Evolutionary conservation across 176 grass and related monocot genomes (phyloP).

Genomic region (bread wheat (Triticum aestivum)): IWGSC_CS_RefSeq_v2.1 NC_057801.1:146766596-146767095

Average conservation of each 20-base stretch:
- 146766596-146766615: too few species aligned
- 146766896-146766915: not conserved
- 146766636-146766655: too few species aligned
- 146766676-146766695: too few species aligned
- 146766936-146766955: slow-evolving; percentile 20
- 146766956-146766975: not conserved
- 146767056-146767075: not conserved
- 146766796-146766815: not conserved
- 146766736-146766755: not conserved
- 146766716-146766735: not conserved
- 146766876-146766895: not conserved
- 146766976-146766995: too few species aligned
- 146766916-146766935: not conserved
- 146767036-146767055: too few species aligned
- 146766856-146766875: not conserved
- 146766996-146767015: slow-evolving; percentile 27
- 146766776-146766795: not conserved
- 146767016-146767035: not conserved
- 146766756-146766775: not conserved
- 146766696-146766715: too few species aligned
- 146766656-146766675: too few species aligned
- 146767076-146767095: not conserved
- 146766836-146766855: not conserved
- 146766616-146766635: too few species aligned
- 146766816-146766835: not conserved